phyloP scores from a whole-genome alignment of 179 eudicot genomes.

The Carnegiea gigantea region DNA sequence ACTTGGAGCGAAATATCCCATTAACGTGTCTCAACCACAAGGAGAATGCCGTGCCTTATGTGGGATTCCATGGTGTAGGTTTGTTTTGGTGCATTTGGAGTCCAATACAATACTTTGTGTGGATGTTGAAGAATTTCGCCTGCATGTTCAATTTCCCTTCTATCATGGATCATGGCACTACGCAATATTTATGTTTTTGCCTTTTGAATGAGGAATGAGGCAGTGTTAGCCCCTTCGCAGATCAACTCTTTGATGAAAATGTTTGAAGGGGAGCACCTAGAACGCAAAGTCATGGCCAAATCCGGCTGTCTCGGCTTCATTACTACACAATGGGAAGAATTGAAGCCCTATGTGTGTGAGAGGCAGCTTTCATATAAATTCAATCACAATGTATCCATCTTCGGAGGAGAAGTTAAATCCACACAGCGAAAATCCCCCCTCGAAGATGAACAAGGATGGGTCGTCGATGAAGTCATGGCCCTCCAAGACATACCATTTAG shows the following conservation, averaged over 20 bases:
- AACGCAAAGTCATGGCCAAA: slow-evolving; percentile 62
- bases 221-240: slow-evolving; percentile 33
- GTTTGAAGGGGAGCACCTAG: slow-evolving; percentile 75
- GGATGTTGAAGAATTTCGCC: no score
- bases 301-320: slow-evolving; percentile 63
- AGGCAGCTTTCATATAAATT: slow-evolving; percentile 64
- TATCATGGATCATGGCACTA: not conserved
- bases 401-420: slow-evolving; percentile 76
- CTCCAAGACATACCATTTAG: slow-evolving; percentile 70
- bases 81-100: no score
- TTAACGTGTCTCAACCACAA: no score
- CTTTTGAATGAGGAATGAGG: not conserved
- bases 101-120: no score
- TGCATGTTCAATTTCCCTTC: no score
- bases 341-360: slow-evolving; percentile 52
- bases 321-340: slow-evolving; percentile 60
- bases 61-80: no score
- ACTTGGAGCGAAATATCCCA: no score
- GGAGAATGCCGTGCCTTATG: no score
- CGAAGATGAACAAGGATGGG: slow-evolving; percentile 51
- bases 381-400: slow-evolving; percentile 60
- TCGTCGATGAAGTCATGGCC: slow-evolving; percentile 62
- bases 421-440: slow-evolving; percentile 61
- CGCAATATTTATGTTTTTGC: no score
- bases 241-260: slow-evolving; percentile 55